Evolutionary conservation across 23 red algal genomes (phyloP), one percentile per base, ranked within the genome.

Genomic region (Gracilaria vermiculophylla): DNA sequence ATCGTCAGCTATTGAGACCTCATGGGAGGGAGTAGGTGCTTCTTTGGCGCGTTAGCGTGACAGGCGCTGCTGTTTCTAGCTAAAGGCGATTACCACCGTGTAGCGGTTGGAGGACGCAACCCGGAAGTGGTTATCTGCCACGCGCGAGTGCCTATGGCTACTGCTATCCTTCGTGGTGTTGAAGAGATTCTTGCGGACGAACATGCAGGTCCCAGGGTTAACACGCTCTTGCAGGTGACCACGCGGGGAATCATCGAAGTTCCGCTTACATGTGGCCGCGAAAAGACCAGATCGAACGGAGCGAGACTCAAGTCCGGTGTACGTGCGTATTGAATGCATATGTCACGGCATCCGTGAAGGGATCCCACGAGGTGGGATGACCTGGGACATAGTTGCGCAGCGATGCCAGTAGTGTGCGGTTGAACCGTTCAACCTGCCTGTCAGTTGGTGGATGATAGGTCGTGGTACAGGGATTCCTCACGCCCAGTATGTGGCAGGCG

Each of bases 311-410:
- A 40, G 54, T 82, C 0, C 54, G 24, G 19, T 82, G 78, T 45
- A 82, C 78, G n/a, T 82, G 53, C 35, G 3, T 82, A 19, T 82
- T 82, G 51, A 65, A 82, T 0, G 78, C 78, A 6, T 40, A 35
- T 2, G 51, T 82, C 78, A 64, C 7, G 4, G 60, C 54, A 34
- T 60, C 54, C 5, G n/a, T 65, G 24, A 32, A 82, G 1, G 35
- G 6, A n/a, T 82, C 53, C 78, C n/a, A 82, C 11, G 44, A 12
- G 1, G 0, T 82, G 1, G 51, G 53, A 44, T 82, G 78, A 34
- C 29, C 53, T 17, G 51, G 17, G 5, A 48, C 54, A 19, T 23
- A 82, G 8, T 20, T 23, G 16, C 39, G 78, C 25, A 82, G 39
- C 16, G n/a, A n/a, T n/a, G n/a, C n/a, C n/a, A n/a, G n/a, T n/a